These are phyloP conservation scores for Sarocladiaceae sp. DNA, from an alignment of 2,329 filamentous ascomycete genomes.

Conservation along the genomic window DNA sequence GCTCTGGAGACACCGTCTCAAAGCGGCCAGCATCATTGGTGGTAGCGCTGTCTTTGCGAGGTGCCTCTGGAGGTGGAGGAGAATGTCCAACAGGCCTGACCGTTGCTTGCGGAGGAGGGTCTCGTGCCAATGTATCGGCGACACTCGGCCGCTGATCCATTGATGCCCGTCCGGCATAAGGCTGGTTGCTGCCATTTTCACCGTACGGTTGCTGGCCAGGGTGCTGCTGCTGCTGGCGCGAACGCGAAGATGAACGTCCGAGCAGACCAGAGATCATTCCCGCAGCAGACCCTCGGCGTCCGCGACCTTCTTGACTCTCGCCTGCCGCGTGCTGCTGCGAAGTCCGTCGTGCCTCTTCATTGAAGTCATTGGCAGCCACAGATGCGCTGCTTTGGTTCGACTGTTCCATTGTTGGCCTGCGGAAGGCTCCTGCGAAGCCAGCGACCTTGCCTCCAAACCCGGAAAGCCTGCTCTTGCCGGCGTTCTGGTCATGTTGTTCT, in stretches of 20 bases:
- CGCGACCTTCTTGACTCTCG: conserved; percentile 14
- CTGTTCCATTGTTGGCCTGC: conserved; percentile 17
- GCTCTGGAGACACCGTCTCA: conserved; percentile 5
- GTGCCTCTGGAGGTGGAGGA: neutral
- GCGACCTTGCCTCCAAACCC: conserved; percentile 26
- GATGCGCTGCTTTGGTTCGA: neutral
- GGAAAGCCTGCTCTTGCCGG: conserved; percentile 21
- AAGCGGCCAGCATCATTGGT: neutral
- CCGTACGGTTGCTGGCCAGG: neutral
- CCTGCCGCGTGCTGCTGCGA: conserved; percentile 10
- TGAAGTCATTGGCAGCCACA: neutral
- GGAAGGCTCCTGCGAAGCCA: conserved; percentile 24
- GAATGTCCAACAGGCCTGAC: neutral
- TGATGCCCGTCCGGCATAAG: neutral
- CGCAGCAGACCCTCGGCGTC: conserved; percentile 25
- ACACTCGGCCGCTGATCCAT: neutral
- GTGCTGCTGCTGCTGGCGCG: neutral
- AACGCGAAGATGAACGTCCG: conserved; percentile 14
- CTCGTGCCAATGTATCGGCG: neutral
- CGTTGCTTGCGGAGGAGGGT: neutral
- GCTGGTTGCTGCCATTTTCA: neutral
- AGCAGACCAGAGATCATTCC: conserved; percentile 25
- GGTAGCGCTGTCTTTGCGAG: neutral
- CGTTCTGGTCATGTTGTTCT: neutral
- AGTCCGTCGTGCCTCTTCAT: conserved; percentile 1